A percentile compares a stretch with the other conserved stretches of the same genome.
These are phyloP conservation scores for Boletus subparvulus DNA, from an alignment of 768 basidiomycete genomes.

Conservation along the genomic window DNA sequence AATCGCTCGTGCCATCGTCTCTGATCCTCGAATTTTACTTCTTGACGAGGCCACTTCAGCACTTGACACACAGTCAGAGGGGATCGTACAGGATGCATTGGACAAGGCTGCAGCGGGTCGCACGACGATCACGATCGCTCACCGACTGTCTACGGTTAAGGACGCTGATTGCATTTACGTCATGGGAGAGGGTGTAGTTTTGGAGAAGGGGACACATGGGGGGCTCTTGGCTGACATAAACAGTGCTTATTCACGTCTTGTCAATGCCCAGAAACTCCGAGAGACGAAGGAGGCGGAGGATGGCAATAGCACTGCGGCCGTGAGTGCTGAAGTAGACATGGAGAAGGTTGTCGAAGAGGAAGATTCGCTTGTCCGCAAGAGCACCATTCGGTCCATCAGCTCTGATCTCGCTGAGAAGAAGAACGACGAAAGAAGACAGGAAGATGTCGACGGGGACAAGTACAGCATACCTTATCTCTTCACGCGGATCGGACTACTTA, in stretches of 20 bases:
- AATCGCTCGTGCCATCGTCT: constrained; percentile 87
- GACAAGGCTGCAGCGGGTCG: constrained; percentile 81
- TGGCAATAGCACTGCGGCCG: constrained; percentile 16
- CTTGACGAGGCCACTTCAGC: constrained; percentile 89
- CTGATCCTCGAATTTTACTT: constrained; percentile 82
- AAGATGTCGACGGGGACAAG: constrained; percentile 33
- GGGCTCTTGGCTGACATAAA: constrained; percentile 57
- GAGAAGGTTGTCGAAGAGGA: constrained; percentile 61
- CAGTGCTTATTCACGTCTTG: constrained; percentile 73
- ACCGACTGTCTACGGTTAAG: constrained; percentile 81
- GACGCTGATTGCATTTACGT: constrained; percentile 83
- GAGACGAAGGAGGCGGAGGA: constrained; percentile 43
- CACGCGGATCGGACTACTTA: constrained; percentile 64
- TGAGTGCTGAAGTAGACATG: constrained; percentile 42
- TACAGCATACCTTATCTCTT: constrained; percentile 61
- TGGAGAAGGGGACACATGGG: constrained; percentile 79
- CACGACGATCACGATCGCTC: constrained; percentile 80
- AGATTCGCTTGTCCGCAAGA: constrained; percentile 52
- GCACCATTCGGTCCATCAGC: constrained; percentile 52
- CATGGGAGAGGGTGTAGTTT: constrained; percentile 82
- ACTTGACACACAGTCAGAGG: constrained; percentile 85
- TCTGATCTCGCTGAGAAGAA: constrained; percentile 65
- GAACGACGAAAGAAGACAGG: constrained; percentile 32
- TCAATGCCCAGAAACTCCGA: constrained; percentile 77
- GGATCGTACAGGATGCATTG: constrained; percentile 86